Evolutionary conservation across 768 basidiomycete genomes (phyloP), one percentile per base, ranked within the genome.

Genomic region (Termitomyces sp.): DNA sequence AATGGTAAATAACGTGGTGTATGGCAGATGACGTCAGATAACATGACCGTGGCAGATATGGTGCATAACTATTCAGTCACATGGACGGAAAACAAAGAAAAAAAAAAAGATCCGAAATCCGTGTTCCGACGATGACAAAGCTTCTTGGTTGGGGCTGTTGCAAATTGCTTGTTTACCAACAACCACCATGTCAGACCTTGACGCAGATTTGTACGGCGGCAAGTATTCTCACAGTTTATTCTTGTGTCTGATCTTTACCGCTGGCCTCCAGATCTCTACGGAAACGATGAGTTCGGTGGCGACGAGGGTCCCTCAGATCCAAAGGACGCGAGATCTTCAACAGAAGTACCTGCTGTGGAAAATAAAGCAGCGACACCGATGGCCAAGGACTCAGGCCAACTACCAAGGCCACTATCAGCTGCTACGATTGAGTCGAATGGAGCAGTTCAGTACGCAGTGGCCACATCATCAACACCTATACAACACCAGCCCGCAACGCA

Each of bases 151-250:
- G 58, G 61, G 61, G 45, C 52, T 58, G 51, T 47, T 55, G 56
- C 58, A 61, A 63, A 52, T 59, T 64, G 57, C 41, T 11, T 46
- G 38, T 42, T 17, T 21, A 38, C 33, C 40, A 38, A 38, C 56
- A 33, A 57, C 68, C 58, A 72, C 71, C 64, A 88, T 88, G 88
- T 84, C 86, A 60, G 89, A 90, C 75, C 86, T 90, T 70, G 89
- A 93, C 70, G 89, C 89, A 73, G 92, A 94, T 70, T 80, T 94
- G 53, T 94, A 94, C 66, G 90, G 91, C 66, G 92, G 92, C 90
- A 68, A 55, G 84, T 12, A 1, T 52, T 41, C 26, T 48, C 26
- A 45, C 9, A 58, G 26, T 41, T 30, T 23, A 26, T 41, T 54
- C 44, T 19, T 31, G 5, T 28, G 31, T 9, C 26, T 35, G 21